These are phyloP conservation scores for Backusella psychrophila DNA, from an alignment of 192 early-diverging fungal species.

Conservation along the genomic window DNA sequence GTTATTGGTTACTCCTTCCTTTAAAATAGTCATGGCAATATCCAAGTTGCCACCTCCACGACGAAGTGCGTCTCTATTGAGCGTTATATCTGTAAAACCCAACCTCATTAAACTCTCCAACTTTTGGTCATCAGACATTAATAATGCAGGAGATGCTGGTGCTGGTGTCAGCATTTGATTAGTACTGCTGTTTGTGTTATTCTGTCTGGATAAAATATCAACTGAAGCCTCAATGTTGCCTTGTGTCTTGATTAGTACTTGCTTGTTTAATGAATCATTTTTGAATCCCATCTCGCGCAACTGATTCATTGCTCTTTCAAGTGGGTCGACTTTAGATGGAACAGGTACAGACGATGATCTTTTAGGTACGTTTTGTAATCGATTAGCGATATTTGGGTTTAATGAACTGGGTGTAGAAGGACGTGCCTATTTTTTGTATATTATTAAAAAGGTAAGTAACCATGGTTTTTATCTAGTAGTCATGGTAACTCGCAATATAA, in stretches of 20 bases:
- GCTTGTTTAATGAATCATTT: conserved; percentile 62
- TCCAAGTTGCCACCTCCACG: conserved; percentile 74
- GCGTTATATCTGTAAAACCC: conserved; percentile 72
- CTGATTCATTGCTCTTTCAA: conserved; percentile 8
- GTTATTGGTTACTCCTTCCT: conserved; percentile 32
- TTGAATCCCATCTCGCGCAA: conserved; percentile 84
- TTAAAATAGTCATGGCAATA: conserved; percentile 62
- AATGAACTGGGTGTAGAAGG: background rate
- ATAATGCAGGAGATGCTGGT: background rate
- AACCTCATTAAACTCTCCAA: conserved; percentile 59
- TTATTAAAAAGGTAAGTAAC: background rate
- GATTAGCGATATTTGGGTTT: conserved; percentile 7
- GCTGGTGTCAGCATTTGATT: background rate
- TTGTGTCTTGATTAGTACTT: conserved; percentile 65
- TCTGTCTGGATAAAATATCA: conserved; percentile 62
- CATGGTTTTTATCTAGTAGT: background rate
- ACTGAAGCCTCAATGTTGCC: conserved; percentile 77
- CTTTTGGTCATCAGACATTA: conserved; percentile 48
- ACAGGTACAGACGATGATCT: conserved; percentile 30
- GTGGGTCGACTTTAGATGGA: background rate
- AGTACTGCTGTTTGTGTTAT: background rate
- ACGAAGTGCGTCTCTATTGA: conserved; percentile 68
- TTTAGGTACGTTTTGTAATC: conserved; percentile 14
- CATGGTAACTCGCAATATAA: background rate
- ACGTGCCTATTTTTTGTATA: conserved; percentile 3